Base-by-base conservation (phyloP, 2,329 filamentous ascomycete species). In the Gliomastix tumulicola region DNA sequence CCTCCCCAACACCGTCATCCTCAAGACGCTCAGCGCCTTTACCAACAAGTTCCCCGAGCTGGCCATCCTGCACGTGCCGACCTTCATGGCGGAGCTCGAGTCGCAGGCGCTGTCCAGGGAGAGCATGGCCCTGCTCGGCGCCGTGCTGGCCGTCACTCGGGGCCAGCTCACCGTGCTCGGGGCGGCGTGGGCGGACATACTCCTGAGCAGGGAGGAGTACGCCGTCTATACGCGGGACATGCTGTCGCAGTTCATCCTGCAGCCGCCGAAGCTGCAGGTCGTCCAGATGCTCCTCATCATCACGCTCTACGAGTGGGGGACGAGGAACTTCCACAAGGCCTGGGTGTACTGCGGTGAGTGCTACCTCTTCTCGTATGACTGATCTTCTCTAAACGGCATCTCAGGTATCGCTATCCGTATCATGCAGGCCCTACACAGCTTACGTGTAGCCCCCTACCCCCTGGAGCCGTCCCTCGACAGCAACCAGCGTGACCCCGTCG, bases 261-360 rank as follows among this genome's bases (percentile, higher is more conserved):
- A 51, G 25, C 42, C 46, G 2, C 57, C 56, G 6, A 54, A 53
- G 15, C 43, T 62, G 4, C 51, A 57, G 20, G 47, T 58, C 1
- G 59, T 64, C 1, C 63, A 66, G 40, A 48, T 60, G 0, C 43
- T 66, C n/a, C 49, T 66, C 1, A 54, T 64, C 3, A 43, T 66
- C 16, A 55, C 59, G 0, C 44, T 65, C 0, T 56, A 63, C 16
- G 63, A 66, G 49, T 68, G 64, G 62, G 63, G 63, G 0, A 52
- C 54, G 1, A 50, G 63, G 7, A 54, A 64, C 19, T 62, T 62
- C 12, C 61, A 66, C 34, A 62, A 58, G 27, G 63, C 63, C 1
- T 68, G 63, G 63, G 59, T 66, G 41, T 58, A 63, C 25, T 62
- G 54, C 23, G 60, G 54, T 54, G 27, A 38, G 44, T 27, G 4